Base-by-base conservation (phyloP, 306 rosid species). In the Lathyrus oleraceus region DNA sequence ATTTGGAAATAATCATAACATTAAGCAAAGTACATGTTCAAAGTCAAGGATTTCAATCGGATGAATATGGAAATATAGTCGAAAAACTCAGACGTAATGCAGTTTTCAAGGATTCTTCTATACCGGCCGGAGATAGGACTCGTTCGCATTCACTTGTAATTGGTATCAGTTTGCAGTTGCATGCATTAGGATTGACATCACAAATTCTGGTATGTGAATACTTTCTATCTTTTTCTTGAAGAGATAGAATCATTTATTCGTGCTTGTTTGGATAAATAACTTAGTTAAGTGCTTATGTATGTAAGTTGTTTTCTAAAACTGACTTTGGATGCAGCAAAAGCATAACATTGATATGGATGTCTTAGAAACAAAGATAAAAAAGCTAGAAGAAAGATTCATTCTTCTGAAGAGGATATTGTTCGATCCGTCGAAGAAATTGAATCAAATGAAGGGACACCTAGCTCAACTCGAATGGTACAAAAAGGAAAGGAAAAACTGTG, bases 391-490 rank as follows among this genome's bases (percentile, higher is more conserved):
- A 14, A 4, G 17, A 13, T 45, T 71, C 44, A 6, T 60, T 1
- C 3, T 13, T 0, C 66, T 30, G 45, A 85, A 52, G 40, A 71
- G 14, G 52, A 20, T 2, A 8, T 9, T 0, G 4, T 72, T 71
- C 11, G 61, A 73, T 19, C 76, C 85, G 0, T n/a, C 47, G 47
- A 75, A 15, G 67, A 75, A 60, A 16, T 10, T 88, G 68, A 81
- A 82, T 73, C 30, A 38, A 0, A 9, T 65, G 3, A 91, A 88
- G 68, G 44, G 19, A 38, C 0, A 2, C 0, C 81, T 88, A 92
- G 83, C 87, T 8, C 2, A 62, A 2, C 53, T 91, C 12, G 97
- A 86, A 83, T 88, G 90, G 92, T 91, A 88, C 76, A 88, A 85
- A 73, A 82, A 78, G 63, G 4, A 2, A 0, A 83, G 83, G 62